phyloP scores from a whole-genome alignment of 2,329 filamentous ascomycete species.

The Epichloe gansuensis region DNA sequence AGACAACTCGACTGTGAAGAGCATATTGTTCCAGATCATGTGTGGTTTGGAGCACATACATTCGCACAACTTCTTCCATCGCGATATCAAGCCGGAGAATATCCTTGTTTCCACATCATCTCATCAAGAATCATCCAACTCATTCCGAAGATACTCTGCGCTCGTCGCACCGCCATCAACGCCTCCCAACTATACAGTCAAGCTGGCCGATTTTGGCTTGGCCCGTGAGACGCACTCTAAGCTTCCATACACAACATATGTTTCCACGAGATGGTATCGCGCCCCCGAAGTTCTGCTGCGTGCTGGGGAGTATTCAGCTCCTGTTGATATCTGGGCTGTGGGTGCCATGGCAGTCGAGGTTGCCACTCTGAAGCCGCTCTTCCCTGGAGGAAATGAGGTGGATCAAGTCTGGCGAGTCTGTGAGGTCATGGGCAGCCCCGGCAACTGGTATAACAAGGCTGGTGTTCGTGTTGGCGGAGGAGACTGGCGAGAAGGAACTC shows the following conservation, averaged over 20 bases:
- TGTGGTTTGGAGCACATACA: conserved; percentile 95
- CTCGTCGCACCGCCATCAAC: conserved; percentile 92
- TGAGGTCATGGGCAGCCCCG: conserved; percentile 98
- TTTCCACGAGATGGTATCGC: conserved; percentile 96
- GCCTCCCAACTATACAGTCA: conserved; percentile 86
- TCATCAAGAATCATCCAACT: conserved; percentile 66
- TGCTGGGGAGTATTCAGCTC: conserved; percentile 92
- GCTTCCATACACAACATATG: conserved; percentile 93
- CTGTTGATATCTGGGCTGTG: conserved; percentile 96
- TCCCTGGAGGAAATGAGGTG: conserved; percentile 95
- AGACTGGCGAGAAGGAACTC: conserved; percentile 92
- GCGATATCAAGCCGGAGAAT: conserved; percentile 98
- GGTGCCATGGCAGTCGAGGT: conserved; percentile 98
- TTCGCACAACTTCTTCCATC: conserved; percentile 93
- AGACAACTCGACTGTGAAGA: conserved; percentile 87
- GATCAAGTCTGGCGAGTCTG: conserved; percentile 98
- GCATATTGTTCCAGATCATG: conserved; percentile 94
- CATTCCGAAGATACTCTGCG: conserved; percentile 85
- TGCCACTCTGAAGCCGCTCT: conserved; percentile 88
- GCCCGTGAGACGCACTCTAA: conserved; percentile 97
- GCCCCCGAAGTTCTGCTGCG: conserved; percentile 88
- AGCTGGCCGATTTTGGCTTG: conserved; percentile 96
- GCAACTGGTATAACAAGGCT: conserved; percentile 93
- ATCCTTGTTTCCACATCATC: conserved; percentile 91
- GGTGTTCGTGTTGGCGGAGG: conserved; percentile 81